Evolutionary conservation across 2,329 filamentous ascomycete species (phyloP).

Genomic region (Akanthomyces dipterigenus): DNA sequence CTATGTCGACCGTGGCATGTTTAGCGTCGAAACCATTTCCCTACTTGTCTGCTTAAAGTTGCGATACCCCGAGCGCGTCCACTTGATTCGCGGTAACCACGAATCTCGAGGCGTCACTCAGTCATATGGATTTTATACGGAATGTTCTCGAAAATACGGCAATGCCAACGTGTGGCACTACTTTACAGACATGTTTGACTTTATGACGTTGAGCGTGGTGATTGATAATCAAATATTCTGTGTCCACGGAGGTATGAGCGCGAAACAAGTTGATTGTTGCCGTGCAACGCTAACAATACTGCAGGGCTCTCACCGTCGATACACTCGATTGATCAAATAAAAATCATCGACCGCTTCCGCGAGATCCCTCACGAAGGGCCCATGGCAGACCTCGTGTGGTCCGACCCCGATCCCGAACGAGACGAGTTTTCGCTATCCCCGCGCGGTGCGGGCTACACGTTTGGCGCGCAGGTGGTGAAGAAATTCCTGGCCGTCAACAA

Average conservation of each 20-base stretch:
- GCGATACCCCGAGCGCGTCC: constrained; percentile 95
- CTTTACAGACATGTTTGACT: constrained; percentile 98
- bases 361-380: constrained; percentile 98
- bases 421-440: constrained; percentile 96
- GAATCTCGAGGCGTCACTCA: constrained; percentile 98
- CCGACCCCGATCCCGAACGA: constrained; percentile 91
- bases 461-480: constrained; percentile 94
- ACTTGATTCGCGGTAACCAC: constrained; percentile 97
- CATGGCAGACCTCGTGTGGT: constrained; percentile 99
- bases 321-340: constrained; percentile 98
- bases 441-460: constrained; percentile 91
- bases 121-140: constrained; percentile 99
- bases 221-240: constrained; percentile 99
- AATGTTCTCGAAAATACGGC: constrained; percentile 97
- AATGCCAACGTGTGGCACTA: constrained; percentile 99
- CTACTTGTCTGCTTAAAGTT: constrained; percentile 96
- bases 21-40: constrained; percentile 96
- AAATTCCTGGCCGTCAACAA: constrained; percentile 96
- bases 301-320: constrained; percentile 78
- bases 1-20: constrained; percentile 98
- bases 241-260: constrained; percentile 70
- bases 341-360: constrained; percentile 97
- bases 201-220: constrained; percentile 90
- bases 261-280: background rate
- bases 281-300: background rate